Percentiles rank a stretch among this genome's conserved stretches.
Evolutionary conservation across 176 grass and related monocot genomes (phyloP).

Genomic region (Avena eriantha): DNA sequence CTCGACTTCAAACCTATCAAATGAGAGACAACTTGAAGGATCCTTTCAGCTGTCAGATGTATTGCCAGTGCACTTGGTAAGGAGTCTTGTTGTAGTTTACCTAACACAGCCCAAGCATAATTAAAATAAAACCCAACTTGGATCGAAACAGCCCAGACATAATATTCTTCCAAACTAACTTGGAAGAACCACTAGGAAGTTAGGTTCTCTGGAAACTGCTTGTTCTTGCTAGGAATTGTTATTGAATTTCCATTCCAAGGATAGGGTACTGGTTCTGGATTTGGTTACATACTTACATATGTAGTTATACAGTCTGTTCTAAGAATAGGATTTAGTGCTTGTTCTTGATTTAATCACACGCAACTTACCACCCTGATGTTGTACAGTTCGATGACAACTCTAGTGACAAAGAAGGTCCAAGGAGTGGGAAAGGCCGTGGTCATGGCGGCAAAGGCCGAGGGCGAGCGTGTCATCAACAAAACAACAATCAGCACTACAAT

Average conservation of each 20-base stretch:
- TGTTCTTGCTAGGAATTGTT: not conserved
- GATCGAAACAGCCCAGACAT: conserved; percentile 27
- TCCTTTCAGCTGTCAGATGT: conserved; percentile 53
- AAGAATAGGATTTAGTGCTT: not conserved
- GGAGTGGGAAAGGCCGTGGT: conserved; percentile 52
- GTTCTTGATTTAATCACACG: not conserved
- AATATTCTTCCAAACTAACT: conserved; percentile 3
- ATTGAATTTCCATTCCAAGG: not conserved
- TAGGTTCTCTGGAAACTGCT: not conserved
- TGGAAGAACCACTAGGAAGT: not conserved
- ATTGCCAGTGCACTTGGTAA: conserved; percentile 73
- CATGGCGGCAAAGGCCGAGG: conserved; percentile 54
- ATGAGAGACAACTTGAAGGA: conserved; percentile 71
- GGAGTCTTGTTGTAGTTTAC: not conserved
- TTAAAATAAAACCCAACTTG: not conserved
- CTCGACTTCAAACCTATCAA: conserved; percentile 69
- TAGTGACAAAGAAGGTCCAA: conserved; percentile 52
- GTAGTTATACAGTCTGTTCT: not conserved
- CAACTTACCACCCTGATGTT: conserved; percentile 20
- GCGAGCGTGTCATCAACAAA: conserved; percentile 51
- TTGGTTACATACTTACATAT: not conserved
- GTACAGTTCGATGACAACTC: conserved; percentile 66
- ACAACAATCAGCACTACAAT: conserved; percentile 56
- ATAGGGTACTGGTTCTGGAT: not conserved
- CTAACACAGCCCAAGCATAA: not conserved